A percentile compares a stretch with the other conserved stretches of the same genome.
These are phyloP conservation scores for Acanthamoeba lenticulata DNA, from an alignment of 208 protist species.

Conservation along the genomic window DNA sequence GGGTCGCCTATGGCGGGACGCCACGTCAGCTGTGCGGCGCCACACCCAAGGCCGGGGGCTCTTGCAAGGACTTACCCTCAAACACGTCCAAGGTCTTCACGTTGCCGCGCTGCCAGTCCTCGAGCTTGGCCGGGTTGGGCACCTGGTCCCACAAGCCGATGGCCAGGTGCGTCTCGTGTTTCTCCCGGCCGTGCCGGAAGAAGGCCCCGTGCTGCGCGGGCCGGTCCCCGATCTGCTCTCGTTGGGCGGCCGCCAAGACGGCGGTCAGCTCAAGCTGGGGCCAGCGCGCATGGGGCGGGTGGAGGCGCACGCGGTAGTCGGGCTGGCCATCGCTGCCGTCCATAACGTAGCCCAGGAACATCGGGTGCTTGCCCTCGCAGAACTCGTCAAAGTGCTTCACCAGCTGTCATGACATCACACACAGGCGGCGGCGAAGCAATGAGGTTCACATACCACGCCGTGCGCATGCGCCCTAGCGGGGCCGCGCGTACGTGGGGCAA, in stretches of 20 bases:
- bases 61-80: neutral
- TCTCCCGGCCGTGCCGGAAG: neutral
- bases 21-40: no score
- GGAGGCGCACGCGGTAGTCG: neutral
- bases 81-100: neutral
- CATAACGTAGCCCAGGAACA: neutral
- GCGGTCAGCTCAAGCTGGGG: no score
- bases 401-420: neutral
- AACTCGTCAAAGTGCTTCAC: conserved; percentile 15
- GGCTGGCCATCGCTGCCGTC: neutral
- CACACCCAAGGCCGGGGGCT: no score
- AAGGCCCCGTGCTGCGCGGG: neutral
- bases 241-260: no score
- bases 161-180: neutral
- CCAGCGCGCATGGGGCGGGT: no score
- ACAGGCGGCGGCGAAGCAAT: no score
- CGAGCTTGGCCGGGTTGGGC: neutral
- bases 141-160: conserved; percentile 46
- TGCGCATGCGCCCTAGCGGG: no score
- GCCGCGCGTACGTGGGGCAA: neutral
- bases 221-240: neutral
- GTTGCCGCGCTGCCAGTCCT: neutral
- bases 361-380: conserved; percentile 16
- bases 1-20: no score
- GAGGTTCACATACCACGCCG: neutral